Conservation (phyloP, 2,329 filamentous ascomycete genomes). For the Scortechinia acanthostroma region DNA sequence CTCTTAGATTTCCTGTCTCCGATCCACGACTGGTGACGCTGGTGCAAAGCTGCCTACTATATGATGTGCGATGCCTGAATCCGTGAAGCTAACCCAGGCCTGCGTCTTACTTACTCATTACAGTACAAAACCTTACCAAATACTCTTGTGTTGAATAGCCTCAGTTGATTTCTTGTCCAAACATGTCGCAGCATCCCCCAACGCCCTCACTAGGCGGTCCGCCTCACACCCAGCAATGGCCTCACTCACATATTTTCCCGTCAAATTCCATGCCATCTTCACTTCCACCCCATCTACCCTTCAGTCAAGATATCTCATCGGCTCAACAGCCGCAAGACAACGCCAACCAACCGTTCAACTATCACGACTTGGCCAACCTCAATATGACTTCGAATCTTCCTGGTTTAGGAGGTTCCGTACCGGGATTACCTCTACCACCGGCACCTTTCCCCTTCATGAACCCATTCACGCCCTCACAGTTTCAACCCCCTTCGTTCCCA, state of each 20-base stretch:
- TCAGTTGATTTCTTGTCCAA: no score
- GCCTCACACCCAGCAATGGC: neutral
- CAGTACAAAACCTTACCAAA: no score
- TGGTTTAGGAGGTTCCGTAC: neutral
- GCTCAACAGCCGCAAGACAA: neutral
- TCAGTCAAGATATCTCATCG: neutral
- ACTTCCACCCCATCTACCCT: neutral
- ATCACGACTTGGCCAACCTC: no score
- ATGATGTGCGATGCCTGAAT: conserved; percentile 1
- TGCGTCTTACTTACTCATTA: neutral
- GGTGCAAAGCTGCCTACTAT: no score
- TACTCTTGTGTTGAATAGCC: no score
- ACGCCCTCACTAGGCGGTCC: neutral
- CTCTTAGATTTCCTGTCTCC: no score
- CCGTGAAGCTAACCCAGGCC: neutral
- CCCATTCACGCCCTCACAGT: neutral
- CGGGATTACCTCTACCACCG: neutral
- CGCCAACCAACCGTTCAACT: no score
- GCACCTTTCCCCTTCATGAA: neutral
- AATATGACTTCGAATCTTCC: neutral
- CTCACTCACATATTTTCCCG: neutral
- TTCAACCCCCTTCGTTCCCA: neutral
- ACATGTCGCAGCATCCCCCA: neutral
- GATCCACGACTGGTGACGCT: no score
- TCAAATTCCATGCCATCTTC: neutral